Base-by-base conservation (phyloP, 805 yeast genomes). In the Candida maltosa region DNA sequence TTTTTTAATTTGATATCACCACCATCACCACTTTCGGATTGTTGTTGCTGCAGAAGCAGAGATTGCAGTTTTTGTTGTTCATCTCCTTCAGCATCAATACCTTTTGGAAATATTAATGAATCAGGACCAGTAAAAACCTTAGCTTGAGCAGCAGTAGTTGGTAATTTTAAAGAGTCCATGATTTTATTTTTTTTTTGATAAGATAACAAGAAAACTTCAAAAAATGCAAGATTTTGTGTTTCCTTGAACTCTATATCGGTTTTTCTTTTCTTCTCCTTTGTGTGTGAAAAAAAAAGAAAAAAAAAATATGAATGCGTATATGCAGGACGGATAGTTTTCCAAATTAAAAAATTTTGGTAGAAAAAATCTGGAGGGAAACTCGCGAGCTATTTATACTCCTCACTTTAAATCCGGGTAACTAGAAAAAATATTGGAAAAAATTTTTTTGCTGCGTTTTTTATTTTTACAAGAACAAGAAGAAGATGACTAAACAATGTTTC, bases 61-160 rank as follows among this genome's bases (percentile, higher is more conserved):
- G 21, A 27, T 14, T 18, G 17, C n/a, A 22, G 25, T 15, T 20
- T 17, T 23, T 20, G 25, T 14, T 17, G 15, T 14, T 19, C n/a
- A n/a, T n/a, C 25, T 15, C 40, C 40, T 34, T 52, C 54, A 31
- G 36, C 47, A 26, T 60, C 69, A 24, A 66, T 54, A 16, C 75
- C 71, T 67, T 73, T 76, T 8, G 87, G 86, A 46, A 71, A 78
- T 14, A 81, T 70, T 35, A 81, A 65, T 16, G 87, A 78, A 25
- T 77, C 74, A 27, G 78, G 75, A 18, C 83, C 80, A 26, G 83
- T 78, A 56, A 83, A 83, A 29, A 79, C 80, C 51, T 76, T 77
- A 8, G 91, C 91, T 51, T 78, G 76, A 5, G 84, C 85, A 9
- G 89, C 87, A 14, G 85, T 83, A 15, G 83, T 80, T 41, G 91